Conservation (phyloP, 139 green algal species). For the Eudorina sp. region DNA sequence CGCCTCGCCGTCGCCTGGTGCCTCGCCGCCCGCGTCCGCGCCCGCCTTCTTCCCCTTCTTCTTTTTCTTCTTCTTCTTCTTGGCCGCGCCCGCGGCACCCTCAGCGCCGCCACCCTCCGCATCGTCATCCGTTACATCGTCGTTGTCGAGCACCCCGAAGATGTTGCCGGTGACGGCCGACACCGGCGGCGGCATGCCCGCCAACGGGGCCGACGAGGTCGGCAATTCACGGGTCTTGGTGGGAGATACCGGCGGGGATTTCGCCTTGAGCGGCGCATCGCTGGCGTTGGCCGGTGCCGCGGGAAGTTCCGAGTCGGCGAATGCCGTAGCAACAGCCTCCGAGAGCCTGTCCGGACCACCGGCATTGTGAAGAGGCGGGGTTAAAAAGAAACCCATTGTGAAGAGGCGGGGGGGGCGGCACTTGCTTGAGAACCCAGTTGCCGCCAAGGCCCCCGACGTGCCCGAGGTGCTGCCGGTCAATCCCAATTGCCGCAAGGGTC, state of each 20-base stretch:
- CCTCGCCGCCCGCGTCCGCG: slow-evolving; percentile 9
- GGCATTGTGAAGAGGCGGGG: too few relatives aligned
- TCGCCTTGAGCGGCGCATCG: too few relatives aligned
- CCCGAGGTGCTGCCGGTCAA: too few relatives aligned
- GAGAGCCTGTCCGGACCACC: not conserved
- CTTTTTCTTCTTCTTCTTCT: slow-evolving; percentile 64
- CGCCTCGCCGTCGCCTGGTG: not conserved
- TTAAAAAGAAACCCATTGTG: too few relatives aligned
- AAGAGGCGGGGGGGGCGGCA: too few relatives aligned
- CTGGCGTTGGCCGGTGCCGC: not conserved
- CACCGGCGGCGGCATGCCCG: too few relatives aligned
- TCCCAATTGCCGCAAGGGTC: too few relatives aligned
- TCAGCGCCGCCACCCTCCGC: not conserved
- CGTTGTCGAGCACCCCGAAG: slow-evolving; percentile 21
- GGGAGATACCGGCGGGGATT: not conserved
- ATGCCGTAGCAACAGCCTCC: not conserved
- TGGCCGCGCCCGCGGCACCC: not conserved
- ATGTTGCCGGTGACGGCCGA: slow-evolving; percentile 20
- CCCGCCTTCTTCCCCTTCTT: slow-evolving; percentile 54
- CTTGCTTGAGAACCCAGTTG: too few relatives aligned
- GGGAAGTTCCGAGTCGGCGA: not conserved
- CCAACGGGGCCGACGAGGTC: not conserved
- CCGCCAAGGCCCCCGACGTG: too few relatives aligned
- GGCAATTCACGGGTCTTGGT: not conserved
- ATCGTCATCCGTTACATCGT: slow-evolving; percentile 34